Evolutionary conservation across 2,329 filamentous ascomycete species (phyloP), one percentile per base, ranked within the genome.

Genomic region (Sporothrix euskadiensis): DNA sequence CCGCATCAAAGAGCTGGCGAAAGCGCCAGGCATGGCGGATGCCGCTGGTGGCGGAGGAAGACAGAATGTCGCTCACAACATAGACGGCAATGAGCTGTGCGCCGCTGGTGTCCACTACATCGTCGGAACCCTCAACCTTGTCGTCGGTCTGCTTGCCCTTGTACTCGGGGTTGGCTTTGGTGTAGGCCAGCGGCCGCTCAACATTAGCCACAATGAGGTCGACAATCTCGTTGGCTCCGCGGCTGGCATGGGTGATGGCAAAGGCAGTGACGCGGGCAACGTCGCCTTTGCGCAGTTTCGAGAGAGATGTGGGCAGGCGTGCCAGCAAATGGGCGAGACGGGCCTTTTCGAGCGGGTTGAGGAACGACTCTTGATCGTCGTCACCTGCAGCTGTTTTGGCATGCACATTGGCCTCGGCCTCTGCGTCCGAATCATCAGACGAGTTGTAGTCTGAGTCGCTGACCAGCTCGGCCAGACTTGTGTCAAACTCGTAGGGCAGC

Each of bases 191-290:
- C 0, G 96, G 96, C 70, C 87, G 89, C 74, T 92, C 86, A 47
- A 98, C 86, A 78, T 99, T 98, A 0, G 90, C 87, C 0, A 97
- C 88, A 52, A 98, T 90, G 82, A 97, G 89, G 69, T 95, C 89
- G n/a, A 97, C 94, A 49, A 98, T 91, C 83, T 98, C 96, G 76
- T 97, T 92, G 14, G 93, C 92, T 19, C 94, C 96, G 26, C 90
- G 87, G 54, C 91, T 93, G 1, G 94, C 92, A 80, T 98, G 94
- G 2, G 91, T 91, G 73, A 98, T 94, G 14, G 94, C 94, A 81
- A 98, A 98, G 3, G 91, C 88, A 0, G 94, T 95, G 1, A 98
- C 86, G 5, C 94, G 88, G 1, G 94, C 94, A 63, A 98, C 89
- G 78, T 98, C 94, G 2, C 94, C 94, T 78, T 93, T 93, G 39